Conservation (phyloP, 495 filamentous ascomycete genomes). For the Pyrenula aspistea region DNA sequence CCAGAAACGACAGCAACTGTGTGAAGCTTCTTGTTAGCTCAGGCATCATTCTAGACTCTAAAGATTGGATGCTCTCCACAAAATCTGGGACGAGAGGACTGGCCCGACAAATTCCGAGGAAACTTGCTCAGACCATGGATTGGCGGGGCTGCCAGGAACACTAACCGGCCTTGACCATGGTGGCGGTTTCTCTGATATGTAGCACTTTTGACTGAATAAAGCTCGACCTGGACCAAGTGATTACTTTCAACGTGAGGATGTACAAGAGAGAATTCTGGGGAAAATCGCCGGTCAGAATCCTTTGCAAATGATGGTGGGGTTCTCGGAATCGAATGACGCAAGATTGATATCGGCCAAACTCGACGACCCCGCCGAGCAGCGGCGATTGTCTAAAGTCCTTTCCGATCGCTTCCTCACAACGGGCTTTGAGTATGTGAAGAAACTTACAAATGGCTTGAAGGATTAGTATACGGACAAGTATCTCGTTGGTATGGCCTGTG, state of each 20-base stretch:
- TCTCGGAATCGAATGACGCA: not conserved
- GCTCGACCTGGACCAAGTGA: not conserved
- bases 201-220: constrained; percentile 2
- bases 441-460: too few species aligned
- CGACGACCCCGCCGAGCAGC: not conserved
- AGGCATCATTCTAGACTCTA: too few species aligned
- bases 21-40: not conserved
- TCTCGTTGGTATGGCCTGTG: too few species aligned
- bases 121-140: not conserved
- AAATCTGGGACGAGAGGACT: too few species aligned
- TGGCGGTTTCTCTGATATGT: constrained; percentile 32
- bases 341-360: not conserved
- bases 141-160: constrained; percentile 7
- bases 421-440: too few species aligned
- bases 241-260: constrained; percentile 3
- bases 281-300: too few species aligned
- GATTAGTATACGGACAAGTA: too few species aligned
- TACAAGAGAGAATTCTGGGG: too few species aligned
- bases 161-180: constrained; percentile 95
- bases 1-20: constrained; percentile 91
- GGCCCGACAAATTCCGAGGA: too few species aligned
- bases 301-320: not conserved
- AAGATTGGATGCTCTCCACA: too few species aligned
- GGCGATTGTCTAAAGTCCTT: not conserved
- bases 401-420: too few species aligned